Evolutionary conservation across 139 green algal species (phyloP).

Genomic region (Chlorella ohadii): DNA sequence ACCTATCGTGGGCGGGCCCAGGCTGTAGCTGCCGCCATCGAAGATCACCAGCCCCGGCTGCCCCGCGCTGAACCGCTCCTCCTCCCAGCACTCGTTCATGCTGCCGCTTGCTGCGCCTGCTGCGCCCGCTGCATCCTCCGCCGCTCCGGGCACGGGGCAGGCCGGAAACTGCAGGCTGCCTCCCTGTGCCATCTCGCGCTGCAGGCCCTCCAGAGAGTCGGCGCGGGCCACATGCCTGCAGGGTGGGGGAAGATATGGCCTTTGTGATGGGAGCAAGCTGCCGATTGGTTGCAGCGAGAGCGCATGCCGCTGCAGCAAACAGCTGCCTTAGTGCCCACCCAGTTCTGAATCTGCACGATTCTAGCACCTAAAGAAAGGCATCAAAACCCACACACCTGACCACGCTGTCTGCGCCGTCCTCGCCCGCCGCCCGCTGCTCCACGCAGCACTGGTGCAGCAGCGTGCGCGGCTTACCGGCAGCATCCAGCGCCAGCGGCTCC

Average conservation of each 20-base stretch:
- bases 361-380: no score
- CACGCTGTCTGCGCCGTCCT: background rate
- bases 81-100: constrained; percentile 40
- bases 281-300: background rate
- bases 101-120: background rate
- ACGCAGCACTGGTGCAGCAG: constrained; percentile 47
- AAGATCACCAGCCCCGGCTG: constrained; percentile 59
- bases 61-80: constrained; percentile 32
- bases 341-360: no score
- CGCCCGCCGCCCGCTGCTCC: constrained; percentile 41
- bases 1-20: constrained; percentile 29
- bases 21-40: constrained; percentile 56
- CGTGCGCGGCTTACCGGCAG: constrained; percentile 38
- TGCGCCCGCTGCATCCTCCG: background rate
- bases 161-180: constrained; percentile 23
- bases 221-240: constrained; percentile 35
- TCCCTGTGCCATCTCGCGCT: constrained; percentile 39
- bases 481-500: constrained; percentile 43
- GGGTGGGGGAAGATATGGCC: background rate
- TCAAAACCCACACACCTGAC: constrained; percentile 29
- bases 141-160: background rate
- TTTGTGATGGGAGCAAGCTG: background rate
- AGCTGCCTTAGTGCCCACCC: no score
- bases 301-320: no score
- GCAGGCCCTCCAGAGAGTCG: background rate